phyloP scores from a whole-genome alignment of 768 basidiomycete genomes.

The Plicaturopsis crispa region DNA sequence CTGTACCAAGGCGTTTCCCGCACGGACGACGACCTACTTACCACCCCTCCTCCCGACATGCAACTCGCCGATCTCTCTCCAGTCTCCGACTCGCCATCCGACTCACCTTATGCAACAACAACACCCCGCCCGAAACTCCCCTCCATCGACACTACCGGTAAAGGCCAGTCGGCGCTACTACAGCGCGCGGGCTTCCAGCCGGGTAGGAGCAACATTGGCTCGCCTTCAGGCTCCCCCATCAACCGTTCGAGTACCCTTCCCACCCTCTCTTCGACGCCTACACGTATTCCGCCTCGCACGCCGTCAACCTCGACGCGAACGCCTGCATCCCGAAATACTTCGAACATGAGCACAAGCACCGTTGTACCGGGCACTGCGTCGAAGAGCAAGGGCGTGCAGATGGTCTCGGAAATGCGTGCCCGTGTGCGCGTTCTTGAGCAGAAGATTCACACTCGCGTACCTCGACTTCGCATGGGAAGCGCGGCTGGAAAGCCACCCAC shows the following conservation, averaged over 20 bases:
- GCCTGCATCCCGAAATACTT: slow-evolving; percentile 22
- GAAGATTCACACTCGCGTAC: slow-evolving; percentile 83
- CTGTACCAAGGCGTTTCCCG: slow-evolving; percentile 16
- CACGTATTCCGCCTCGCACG: slow-evolving; percentile 33
- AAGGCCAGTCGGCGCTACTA: slow-evolving; percentile 41
- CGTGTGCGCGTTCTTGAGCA: slow-evolving; percentile 77
- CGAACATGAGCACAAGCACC: slow-evolving; percentile 24
- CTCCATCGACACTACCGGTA: slow-evolving; percentile 22
- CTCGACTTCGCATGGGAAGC: slow-evolving; percentile 76
- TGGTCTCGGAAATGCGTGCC: slow-evolving; percentile 90
- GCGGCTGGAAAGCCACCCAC: slow-evolving; percentile 47
- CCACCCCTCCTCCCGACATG: slow-evolving; percentile 52
- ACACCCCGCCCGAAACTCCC: slow-evolving; percentile 23
- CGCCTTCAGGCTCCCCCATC: slow-evolving; percentile 34
- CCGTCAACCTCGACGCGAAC: slow-evolving; percentile 26
- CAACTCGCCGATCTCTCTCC: slow-evolving; percentile 49
- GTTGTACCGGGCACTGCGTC: slow-evolving; percentile 37
- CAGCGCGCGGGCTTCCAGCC: slow-evolving; percentile 45
- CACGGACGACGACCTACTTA: slow-evolving; percentile 52
- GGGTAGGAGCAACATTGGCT: slow-evolving; percentile 33
- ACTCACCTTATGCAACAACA: slow-evolving; percentile 28
- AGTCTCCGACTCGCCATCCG: slow-evolving; percentile 31
- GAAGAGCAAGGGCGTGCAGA: slow-evolving; percentile 79
- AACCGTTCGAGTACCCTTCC: slow-evolving; percentile 54
- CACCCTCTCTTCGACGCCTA: slow-evolving; percentile 40